Base-by-base conservation (phyloP, 129 eudicot genomes). In the Saussurea involucrata region DNA sequence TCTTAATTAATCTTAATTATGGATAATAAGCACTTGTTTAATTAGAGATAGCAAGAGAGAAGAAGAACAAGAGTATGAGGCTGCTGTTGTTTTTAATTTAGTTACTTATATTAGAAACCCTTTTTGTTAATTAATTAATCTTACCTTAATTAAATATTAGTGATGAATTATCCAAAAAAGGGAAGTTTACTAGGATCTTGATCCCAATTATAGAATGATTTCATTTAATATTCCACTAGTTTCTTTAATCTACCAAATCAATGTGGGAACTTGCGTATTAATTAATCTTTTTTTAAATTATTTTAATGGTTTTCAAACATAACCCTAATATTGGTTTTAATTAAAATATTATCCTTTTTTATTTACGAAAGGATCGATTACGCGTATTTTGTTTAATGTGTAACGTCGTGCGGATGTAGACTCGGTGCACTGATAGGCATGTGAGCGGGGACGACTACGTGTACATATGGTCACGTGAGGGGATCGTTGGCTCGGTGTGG, bases 1-100 rank as follows among this genome's bases (percentile, higher is more conserved):
- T 87, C 90, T 79, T 92, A 83, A 87, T 75, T 74, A 60, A 25
- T 68, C 53, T 27, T 31, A 34, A 21, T 73, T 33, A 82, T 82
- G 69, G 73, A 63, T 58, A 80, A 76, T 81, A 78, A 82, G 80
- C 31, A 15, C 68, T 33, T 58, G 72, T 20, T 76, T 63, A 66
- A 76, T 66, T 82, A 76, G 82, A 64, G 85, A 83, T 53, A 20
- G 76, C 74, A 81, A 49, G 77, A 82, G 74, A 78, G 69, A 64
- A 76, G 58, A 74, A 74, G 61, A 79, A 74, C 37, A 71, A 66
- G 76, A 66, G 58, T 18, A 57, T 57, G 74, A 74, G 83, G 80
- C 82, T 74, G 76, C 21, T 75, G 85, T 76, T 53, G 25, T 5
- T 58, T 46, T 75, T 33, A 64, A 71, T 83, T 36, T 73, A 80